Conservation (phyloP, 2,329 filamentous ascomycete genomes). For the Phaeosphaeriaceae sp. region DNA sequence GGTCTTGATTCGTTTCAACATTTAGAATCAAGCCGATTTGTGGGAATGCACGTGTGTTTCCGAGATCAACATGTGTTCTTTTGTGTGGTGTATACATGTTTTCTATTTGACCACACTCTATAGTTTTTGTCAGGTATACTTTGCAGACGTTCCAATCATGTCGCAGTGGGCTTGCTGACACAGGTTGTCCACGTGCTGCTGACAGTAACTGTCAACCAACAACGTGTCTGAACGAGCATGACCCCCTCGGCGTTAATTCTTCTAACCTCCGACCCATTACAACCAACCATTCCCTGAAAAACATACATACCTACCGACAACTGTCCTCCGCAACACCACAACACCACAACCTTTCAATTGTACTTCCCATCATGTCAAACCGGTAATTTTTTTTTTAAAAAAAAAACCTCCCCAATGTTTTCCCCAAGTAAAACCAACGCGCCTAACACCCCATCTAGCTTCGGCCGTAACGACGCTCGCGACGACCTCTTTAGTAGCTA, state of each 20-base stretch:
- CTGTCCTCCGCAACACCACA: slow-evolving; percentile 24
- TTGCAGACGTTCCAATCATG: neutral
- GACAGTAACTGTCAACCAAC: no score
- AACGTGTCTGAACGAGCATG: neutral
- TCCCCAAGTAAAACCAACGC: neutral
- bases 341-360: neutral
- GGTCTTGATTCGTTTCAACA: no score
- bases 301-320: slow-evolving; percentile 14
- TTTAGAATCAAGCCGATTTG: neutral
- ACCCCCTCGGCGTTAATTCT: slow-evolving; percentile 17
- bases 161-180: neutral
- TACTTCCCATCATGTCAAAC: slow-evolving; percentile 28
- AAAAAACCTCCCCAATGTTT: neutral
- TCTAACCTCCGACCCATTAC: slow-evolving; percentile 18
- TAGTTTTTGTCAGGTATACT: neutral
- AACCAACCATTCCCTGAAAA: slow-evolving; percentile 15
- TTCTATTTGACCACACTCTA: no score
- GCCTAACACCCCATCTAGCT: slow-evolving; percentile 19
- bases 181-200: no score
- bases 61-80: neutral
- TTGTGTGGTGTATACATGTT: no score
- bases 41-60: neutral
- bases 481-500: slow-evolving; percentile 51
- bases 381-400: slow-evolving; percentile 20
- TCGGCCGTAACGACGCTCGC: slow-evolving; percentile 35